A percentile compares a stretch with the other conserved stretches of the same genome.
These are phyloP conservation scores for Quercus alba DNA, from an alignment of 306 rosid species.

Conservation along the genomic window DNA sequence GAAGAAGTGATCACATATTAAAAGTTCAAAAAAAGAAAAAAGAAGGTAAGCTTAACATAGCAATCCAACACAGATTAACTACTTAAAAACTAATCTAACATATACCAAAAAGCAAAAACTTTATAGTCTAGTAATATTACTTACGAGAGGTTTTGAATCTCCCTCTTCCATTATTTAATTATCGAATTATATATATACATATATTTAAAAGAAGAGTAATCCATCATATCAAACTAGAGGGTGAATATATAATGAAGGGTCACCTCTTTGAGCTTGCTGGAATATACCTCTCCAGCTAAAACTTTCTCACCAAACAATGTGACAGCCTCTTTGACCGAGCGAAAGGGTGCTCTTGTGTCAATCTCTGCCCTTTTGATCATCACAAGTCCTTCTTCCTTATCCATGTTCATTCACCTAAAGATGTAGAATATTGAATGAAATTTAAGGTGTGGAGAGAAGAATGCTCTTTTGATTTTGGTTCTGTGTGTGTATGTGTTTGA, in stretches of 20 bases:
- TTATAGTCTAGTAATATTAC: too few relatives aligned
- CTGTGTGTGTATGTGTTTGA: conserved; percentile 2
- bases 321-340: conserved; percentile 92
- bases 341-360: conserved; percentile 71
- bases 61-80: too few relatives aligned
- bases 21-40: too few relatives aligned
- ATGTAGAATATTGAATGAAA: background rate
- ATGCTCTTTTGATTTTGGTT: background rate
- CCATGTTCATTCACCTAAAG: conserved; percentile 27
- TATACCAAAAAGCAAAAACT: too few relatives aligned
- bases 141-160: too few relatives aligned
- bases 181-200: too few relatives aligned
- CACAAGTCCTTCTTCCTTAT: conserved; percentile 32
- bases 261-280: conserved; percentile 70
- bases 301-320: conserved; percentile 74
- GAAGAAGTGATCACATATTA: too few relatives aligned
- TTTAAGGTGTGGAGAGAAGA: background rate
- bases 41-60: too few relatives aligned
- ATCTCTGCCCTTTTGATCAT: conserved; percentile 64
- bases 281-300: conserved; percentile 66
- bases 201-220: too few relatives aligned
- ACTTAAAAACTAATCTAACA: too few relatives aligned
- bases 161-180: too few relatives aligned
- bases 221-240: background rate
- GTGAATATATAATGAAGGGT: background rate